These are phyloP conservation scores for Chrysoporthe deuterocubensis DNA, from an alignment of 2,329 filamentous ascomycete species.

Conservation along the genomic window DNA sequence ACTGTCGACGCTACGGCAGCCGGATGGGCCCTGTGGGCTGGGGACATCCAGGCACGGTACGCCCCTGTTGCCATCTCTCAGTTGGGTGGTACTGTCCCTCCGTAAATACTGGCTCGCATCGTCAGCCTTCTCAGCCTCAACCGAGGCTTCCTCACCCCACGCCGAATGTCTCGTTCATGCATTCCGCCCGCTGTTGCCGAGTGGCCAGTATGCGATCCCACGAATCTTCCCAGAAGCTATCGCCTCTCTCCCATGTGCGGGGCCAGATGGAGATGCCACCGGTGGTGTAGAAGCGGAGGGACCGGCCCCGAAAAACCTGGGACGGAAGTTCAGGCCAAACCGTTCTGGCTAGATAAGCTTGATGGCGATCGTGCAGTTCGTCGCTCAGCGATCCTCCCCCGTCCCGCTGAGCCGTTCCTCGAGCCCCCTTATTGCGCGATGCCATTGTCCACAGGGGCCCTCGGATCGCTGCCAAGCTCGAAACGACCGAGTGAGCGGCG, in stretches of 20 bases:
- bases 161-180: not conserved
- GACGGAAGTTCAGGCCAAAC: constrained; percentile 5
- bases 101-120: not conserved
- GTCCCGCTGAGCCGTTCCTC: not conserved
- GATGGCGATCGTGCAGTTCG: not conserved
- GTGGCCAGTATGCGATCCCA: not conserved
- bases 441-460: not conserved
- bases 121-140: constrained; percentile 8
- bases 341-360: constrained; percentile 2
- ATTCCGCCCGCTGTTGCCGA: too few relatives aligned
- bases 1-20: not conserved
- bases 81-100: too few relatives aligned
- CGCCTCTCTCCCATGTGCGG: not conserved
- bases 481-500: not conserved
- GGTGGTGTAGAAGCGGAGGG: not conserved
- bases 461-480: not conserved
- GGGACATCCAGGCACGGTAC: not conserved
- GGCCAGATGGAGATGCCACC: not conserved
- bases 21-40: not conserved
- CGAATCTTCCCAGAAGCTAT: not conserved
- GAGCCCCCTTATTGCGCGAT: not conserved
- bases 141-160: not conserved
- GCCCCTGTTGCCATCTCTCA: not conserved
- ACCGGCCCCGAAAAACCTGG: constrained; percentile 3
- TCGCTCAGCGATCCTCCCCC: not conserved